Conservation (phyloP, 2,329 filamentous ascomycete species). For the Ceratocystis eucalypticola region DNA sequence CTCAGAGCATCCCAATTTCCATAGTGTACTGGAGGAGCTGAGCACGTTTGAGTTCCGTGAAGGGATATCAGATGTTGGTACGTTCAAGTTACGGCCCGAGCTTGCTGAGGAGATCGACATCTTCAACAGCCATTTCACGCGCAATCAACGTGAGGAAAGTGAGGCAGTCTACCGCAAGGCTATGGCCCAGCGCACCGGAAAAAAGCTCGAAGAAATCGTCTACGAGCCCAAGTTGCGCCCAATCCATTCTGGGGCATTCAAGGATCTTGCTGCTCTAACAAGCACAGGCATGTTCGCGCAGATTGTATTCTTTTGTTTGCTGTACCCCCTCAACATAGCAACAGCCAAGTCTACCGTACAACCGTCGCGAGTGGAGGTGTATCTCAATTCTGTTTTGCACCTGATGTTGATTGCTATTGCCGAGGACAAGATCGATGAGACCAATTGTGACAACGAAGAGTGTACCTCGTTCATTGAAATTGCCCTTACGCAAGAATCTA, state of each 20-base stretch:
- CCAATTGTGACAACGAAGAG: not conserved
- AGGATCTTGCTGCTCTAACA: conserved; percentile 64
- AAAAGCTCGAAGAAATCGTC: conserved; percentile 67
- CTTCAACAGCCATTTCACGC: conserved; percentile 90
- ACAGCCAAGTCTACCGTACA: conserved; percentile 61
- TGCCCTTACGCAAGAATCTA: not conserved
- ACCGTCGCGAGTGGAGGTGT: conserved; percentile 72
- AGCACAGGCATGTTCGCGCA: conserved; percentile 76
- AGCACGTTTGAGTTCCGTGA: conserved; percentile 82
- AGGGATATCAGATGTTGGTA: conserved; percentile 81
- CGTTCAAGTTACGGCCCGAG: conserved; percentile 79
- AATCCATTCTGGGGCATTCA: conserved; percentile 66
- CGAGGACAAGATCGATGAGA: conserved; percentile 52
- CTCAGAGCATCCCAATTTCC: conserved; percentile 78
- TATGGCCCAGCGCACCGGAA: conserved; percentile 77
- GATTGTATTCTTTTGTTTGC: conserved; percentile 73
- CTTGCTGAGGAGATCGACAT: conserved; percentile 84
- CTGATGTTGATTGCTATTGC: conserved; percentile 71
- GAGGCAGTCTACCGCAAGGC: conserved; percentile 78
- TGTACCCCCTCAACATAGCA: conserved; percentile 62
- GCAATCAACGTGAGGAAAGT: conserved; percentile 92
- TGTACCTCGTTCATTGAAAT: conserved; percentile 7
- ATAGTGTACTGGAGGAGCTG: conserved; percentile 71
- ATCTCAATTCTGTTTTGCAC: conserved; percentile 82
- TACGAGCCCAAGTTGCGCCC: conserved; percentile 75